These are phyloP conservation scores for Orbilia quercus DNA, from an alignment of 2,329 filamentous ascomycete species.

Conservation along the genomic window DNA sequence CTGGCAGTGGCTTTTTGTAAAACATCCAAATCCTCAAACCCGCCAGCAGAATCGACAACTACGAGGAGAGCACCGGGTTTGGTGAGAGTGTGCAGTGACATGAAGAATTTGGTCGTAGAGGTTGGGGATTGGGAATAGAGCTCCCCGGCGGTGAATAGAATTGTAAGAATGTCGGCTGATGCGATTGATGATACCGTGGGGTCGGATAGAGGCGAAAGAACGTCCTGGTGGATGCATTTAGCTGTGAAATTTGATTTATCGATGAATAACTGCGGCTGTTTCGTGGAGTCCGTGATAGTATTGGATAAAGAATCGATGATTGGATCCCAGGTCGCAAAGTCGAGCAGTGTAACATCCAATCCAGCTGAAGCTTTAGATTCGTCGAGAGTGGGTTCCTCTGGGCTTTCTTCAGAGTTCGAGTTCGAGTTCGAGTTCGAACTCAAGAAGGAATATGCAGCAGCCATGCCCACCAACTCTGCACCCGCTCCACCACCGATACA, in stretches of 20 bases:
- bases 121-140: slow-evolving; percentile 82
- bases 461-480: slow-evolving; percentile 65
- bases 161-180: slow-evolving; percentile 73
- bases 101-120: slow-evolving; percentile 80
- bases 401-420: too few species aligned
- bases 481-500: slow-evolving; percentile 75
- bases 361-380: slow-evolving; percentile 7
- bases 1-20: slow-evolving; percentile 7
- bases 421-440: neutral
- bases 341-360: slow-evolving; percentile 70
- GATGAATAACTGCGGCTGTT: slow-evolving; percentile 67
- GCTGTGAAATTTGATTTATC: slow-evolving; percentile 63
- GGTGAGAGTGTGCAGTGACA: slow-evolving; percentile 66
- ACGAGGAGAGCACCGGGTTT: slow-evolving; percentile 48
- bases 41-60: slow-evolving; percentile 49
- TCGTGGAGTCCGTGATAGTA: slow-evolving; percentile 68
- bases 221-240: slow-evolving; percentile 67
- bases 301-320: slow-evolving; percentile 72
- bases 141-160: slow-evolving; percentile 96
- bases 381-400: too few species aligned
- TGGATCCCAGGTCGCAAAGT: slow-evolving; percentile 80
- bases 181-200: slow-evolving; percentile 32
- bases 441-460: slow-evolving; percentile 54
- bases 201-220: slow-evolving; percentile 62
- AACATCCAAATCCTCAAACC: slow-evolving; percentile 52